phyloP scores from a whole-genome alignment of 2,329 filamentous ascomycete genomes.

The Diaporthe humulicola region DNA sequence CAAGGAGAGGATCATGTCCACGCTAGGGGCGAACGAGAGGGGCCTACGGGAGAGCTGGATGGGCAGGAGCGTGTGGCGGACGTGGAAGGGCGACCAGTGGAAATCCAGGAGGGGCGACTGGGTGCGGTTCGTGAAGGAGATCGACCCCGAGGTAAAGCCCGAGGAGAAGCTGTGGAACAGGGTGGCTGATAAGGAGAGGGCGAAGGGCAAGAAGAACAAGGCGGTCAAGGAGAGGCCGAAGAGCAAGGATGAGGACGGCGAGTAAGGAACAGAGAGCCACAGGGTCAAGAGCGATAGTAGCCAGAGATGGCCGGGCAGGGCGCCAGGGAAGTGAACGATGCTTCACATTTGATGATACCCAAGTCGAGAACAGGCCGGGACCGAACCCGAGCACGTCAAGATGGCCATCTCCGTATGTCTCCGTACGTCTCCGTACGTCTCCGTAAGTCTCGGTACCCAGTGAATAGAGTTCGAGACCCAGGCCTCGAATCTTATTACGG shows the following conservation, averaged over 20 bases:
- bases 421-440: too few species aligned
- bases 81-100: constrained; percentile 71
- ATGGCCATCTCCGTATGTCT: neutral
- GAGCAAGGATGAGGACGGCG: constrained; percentile 6
- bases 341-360: constrained; percentile 31
- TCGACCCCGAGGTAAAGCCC: constrained; percentile 49
- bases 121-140: constrained; percentile 69
- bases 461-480: constrained; percentile 17
- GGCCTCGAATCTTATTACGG: neutral
- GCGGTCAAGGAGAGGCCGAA: neutral
- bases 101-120: constrained; percentile 66
- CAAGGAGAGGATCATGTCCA: constrained; percentile 67
- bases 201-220: constrained; percentile 22
- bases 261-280: neutral
- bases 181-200: constrained; percentile 35
- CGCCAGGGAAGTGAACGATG: constrained; percentile 11
- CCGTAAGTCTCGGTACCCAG: neutral
- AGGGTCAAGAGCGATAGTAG: neutral
- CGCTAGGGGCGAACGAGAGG: constrained; percentile 62
- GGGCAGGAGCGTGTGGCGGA: constrained; percentile 69
- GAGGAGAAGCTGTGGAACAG: constrained; percentile 38
- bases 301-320: constrained; percentile 33
- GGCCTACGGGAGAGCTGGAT: constrained; percentile 66
- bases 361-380: neutral
- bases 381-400: neutral